Evolutionary conservation across 805 yeast genomes (phyloP), one percentile per base, ranked within the genome.

Genomic region (Kodamaea kaohsiungensis): DNA sequence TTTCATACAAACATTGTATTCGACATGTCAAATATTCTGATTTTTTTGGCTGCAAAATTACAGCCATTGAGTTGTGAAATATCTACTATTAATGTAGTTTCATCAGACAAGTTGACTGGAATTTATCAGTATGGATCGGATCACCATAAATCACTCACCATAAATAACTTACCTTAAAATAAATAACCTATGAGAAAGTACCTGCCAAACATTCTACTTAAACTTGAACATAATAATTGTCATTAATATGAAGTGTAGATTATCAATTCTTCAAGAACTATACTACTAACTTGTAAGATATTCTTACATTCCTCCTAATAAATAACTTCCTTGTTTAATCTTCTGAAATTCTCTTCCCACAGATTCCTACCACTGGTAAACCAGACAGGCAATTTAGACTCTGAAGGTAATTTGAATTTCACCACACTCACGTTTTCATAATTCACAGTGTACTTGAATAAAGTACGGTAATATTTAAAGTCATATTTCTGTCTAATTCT

Each of bases 361-460:
- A 73, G 63, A 56, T 84, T 80, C 55, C 92, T 68, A 54, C 88
- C 88, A 30, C 71, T 67, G 17, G 73, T 73, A 61, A 89, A 89
- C 97, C 97, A 91, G 1, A 65, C 72, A 0, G 96, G 96, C n/a
- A 91, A 73, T 42, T 78, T 73, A 10, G 75, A 69, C 49, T 85
- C 91, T 7, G 78, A 72, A 0, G 96, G 96, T 6, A 88, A 75
- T 49, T 72, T 73, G 52, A 84, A 64, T 59, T 70, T 72, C 40
- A 81, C 69, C 30, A 66, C 65, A 15, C 73, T 70, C n/a, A 73
- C 74, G 57, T 71, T 71, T 46, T 69, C 73, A 58, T 64, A 70
- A 42, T 65, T 68, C 35, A 64, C 60, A 22, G 67, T 63, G 33
- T 65, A 61, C 56, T 71, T 66, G 49, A 71, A 68, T 47, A 69